These are phyloP conservation scores for Cyclotella cryptica DNA, from an alignment of 108 stramenopile genomes.

Conservation along the genomic window DNA sequence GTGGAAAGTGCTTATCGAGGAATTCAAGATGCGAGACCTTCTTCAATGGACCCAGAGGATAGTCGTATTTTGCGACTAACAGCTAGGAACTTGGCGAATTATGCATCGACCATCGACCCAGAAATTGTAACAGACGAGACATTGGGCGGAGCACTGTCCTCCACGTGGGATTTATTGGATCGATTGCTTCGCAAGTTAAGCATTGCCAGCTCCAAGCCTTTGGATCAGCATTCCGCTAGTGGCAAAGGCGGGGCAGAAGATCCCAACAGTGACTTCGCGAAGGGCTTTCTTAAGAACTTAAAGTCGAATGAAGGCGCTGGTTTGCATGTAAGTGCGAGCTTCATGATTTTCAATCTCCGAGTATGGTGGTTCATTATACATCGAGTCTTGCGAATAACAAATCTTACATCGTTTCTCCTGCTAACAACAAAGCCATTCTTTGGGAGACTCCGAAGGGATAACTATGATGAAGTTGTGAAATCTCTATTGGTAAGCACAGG, in stretches of 20 bases:
- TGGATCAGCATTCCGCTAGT: constrained; percentile 73
- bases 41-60: constrained; percentile 91
- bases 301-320: constrained; percentile 79
- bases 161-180: constrained; percentile 87
- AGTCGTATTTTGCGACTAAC: constrained; percentile 86
- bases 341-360: too few relatives aligned
- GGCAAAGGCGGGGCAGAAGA: constrained; percentile 56
- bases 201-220: constrained; percentile 77
- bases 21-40: constrained; percentile 74
- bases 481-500: constrained; percentile 61
- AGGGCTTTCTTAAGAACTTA: constrained; percentile 73
- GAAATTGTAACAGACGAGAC: constrained; percentile 70
- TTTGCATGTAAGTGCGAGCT: constrained; percentile 45
- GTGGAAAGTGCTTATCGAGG: constrained; percentile 84
- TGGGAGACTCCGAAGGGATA: constrained; percentile 92
- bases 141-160: constrained; percentile 71
- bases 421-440: constrained; percentile 68
- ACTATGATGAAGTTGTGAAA: constrained; percentile 91
- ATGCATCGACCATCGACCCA: constrained; percentile 80
- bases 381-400: too few relatives aligned
- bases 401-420: background rate
- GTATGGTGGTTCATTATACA: too few relatives aligned
- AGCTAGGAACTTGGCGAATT: constrained; percentile 86
- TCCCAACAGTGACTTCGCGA: constrained; percentile 70
- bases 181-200: constrained; percentile 77